A percentile compares a stretch with the other conserved stretches of the same genome.
These are phyloP conservation scores for Lavandula angustifolia DNA, from an alignment of 257 asterid species.

Conservation along the genomic window DNA sequence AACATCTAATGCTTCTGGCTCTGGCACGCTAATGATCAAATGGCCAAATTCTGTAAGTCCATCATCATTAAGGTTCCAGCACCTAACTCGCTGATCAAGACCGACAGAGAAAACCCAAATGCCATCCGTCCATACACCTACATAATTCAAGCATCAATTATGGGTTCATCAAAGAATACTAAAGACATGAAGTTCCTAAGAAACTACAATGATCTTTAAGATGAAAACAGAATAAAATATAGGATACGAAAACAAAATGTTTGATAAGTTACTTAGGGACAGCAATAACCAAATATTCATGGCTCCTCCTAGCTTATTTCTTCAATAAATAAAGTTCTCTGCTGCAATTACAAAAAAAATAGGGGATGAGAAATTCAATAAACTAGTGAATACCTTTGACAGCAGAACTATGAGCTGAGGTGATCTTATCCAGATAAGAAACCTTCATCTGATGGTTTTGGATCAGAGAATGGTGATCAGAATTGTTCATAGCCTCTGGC, in stretches of 20 bases:
- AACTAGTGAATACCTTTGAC: conserved; percentile 64
- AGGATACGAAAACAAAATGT: too few relatives aligned
- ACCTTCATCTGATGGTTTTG: conserved; percentile 51
- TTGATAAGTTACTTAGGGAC: too few relatives aligned
- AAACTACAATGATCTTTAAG: too few relatives aligned
- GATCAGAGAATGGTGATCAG: conserved; percentile 38
- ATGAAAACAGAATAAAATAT: too few relatives aligned
- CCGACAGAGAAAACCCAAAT: conserved; percentile 86
- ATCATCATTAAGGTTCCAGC: conserved; percentile 64
- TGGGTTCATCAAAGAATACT: too few relatives aligned
- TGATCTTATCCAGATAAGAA: conserved; percentile 47
- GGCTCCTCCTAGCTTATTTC: too few relatives aligned
- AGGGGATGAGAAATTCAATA: neutral
- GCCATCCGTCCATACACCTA: conserved; percentile 94
- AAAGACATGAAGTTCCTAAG: too few relatives aligned
- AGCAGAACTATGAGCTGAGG: conserved; percentile 91
- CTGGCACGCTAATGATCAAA: conserved; percentile 79
- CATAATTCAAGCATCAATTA: neutral
- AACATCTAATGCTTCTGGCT: conserved; percentile 94
- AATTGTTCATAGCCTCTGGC: conserved; percentile 31
- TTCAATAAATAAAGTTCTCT: too few relatives aligned
- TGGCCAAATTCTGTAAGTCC: conserved; percentile 60
- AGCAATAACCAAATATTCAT: too few relatives aligned
- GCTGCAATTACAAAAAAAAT: neutral
- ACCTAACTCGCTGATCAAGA: conserved; percentile 90